Evolutionary conservation across 495 filamentous ascomycete genomes (phyloP).

Genomic region (Aspergillus saccharolyticus): DNA sequence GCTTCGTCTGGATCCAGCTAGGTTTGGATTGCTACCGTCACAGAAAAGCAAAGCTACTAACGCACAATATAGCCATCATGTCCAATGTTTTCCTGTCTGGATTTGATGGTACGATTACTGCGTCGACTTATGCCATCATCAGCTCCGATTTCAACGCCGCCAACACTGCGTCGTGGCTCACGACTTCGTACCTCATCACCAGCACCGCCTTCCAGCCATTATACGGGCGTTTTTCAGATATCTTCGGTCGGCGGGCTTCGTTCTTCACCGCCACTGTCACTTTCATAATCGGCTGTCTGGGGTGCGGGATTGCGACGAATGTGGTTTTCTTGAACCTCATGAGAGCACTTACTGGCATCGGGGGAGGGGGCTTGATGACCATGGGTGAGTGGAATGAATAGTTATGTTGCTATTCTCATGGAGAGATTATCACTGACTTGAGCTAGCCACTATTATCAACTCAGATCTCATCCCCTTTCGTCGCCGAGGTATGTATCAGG

Average conservation of each 20-base stretch:
- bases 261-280: constrained; percentile 41
- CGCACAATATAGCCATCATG: constrained; percentile 47
- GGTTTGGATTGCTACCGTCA: constrained; percentile 24
- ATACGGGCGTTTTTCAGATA: constrained; percentile 42
- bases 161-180: constrained; percentile 58
- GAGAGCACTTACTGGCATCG: constrained; percentile 67
- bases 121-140: constrained; percentile 61
- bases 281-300: constrained; percentile 42
- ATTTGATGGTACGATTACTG: constrained; percentile 63
- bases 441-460: constrained; percentile 57
- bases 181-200: constrained; percentile 60
- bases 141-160: constrained; percentile 65
- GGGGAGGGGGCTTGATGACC: constrained; percentile 57
- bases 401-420: not conserved
- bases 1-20: constrained; percentile 44
- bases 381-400: constrained; percentile 43
- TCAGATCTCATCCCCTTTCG: constrained; percentile 61
- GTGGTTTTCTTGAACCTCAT: constrained; percentile 70
- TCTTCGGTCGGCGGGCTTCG: constrained; percentile 40
- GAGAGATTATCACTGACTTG: not conserved
- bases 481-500: constrained; percentile 62
- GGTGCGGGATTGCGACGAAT: constrained; percentile 44
- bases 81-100: constrained; percentile 61
- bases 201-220: constrained; percentile 57
- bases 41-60: not conserved